These are phyloP conservation scores for Lecanicillium sp. DNA, from an alignment of 2,329 filamentous ascomycete genomes.

Conservation along the genomic window DNA sequence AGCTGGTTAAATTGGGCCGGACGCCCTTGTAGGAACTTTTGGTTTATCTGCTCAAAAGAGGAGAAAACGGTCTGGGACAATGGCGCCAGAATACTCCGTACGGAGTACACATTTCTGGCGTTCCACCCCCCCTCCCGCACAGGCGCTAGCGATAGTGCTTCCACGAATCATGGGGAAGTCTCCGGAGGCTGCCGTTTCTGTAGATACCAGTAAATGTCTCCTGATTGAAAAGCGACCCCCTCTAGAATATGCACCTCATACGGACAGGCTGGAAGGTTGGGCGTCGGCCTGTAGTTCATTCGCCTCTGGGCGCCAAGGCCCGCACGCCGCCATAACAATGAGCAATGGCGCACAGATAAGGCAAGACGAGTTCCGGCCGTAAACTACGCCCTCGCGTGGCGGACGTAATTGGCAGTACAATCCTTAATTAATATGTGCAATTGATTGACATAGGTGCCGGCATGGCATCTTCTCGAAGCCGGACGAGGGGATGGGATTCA, in stretches of 20 bases:
- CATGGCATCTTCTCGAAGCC: too few relatives aligned
- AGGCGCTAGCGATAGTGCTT: neutral
- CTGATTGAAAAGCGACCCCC: neutral
- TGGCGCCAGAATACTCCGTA: neutral
- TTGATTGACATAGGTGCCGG: too few relatives aligned
- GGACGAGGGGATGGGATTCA: too few relatives aligned
- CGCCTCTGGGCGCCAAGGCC: slow-evolving; percentile 1
- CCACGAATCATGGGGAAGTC: neutral
- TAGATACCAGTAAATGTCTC: neutral
- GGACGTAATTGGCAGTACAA: too few relatives aligned
- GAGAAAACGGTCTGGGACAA: too few relatives aligned
- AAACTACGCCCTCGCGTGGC: too few relatives aligned
- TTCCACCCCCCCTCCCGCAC: neutral
- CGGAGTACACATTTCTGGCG: too few relatives aligned
- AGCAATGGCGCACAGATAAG: neutral
- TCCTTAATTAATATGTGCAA: too few relatives aligned
- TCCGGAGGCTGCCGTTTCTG: neutral
- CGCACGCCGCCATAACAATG: neutral
- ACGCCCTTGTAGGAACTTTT: slow-evolving; percentile 4
- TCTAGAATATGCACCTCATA: neutral
- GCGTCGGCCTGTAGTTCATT: neutral
- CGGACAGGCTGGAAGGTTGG: neutral
- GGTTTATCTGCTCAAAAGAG: neutral
- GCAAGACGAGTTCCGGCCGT: too few relatives aligned
- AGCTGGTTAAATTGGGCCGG: neutral